Conservation (phyloP, 768 basidiomycete species). For the Gelatoporia subvermispora region DNA sequence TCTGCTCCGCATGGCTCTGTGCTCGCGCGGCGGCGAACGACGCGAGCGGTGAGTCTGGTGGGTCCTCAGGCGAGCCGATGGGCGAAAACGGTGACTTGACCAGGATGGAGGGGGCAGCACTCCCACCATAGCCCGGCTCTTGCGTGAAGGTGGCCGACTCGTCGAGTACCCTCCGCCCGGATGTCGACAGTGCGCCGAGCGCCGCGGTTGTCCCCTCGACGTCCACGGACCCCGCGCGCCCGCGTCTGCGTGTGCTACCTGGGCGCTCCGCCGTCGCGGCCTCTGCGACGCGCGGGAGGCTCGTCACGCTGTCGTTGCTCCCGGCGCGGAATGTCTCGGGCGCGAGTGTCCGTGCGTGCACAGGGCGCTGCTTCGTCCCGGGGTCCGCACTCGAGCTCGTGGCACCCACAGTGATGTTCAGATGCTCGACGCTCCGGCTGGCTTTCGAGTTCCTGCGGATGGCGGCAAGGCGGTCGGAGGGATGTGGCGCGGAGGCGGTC, state of each 20-base stretch:
- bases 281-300: conserved; percentile 22
- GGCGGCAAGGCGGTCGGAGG: conserved; percentile 31
- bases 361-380: conserved; percentile 2
- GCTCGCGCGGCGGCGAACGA: conserved; percentile 9
- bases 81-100: conserved; percentile 27
- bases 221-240: conserved; percentile 15
- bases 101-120: conserved; percentile 17
- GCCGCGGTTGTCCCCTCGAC: conserved; percentile 7
- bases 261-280: conserved; percentile 3
- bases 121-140: conserved; percentile 4
- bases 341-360: not conserved
- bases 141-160: conserved; percentile 7
- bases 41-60: conserved; percentile 9
- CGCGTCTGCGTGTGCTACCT: conserved; percentile 4
- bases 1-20: conserved; percentile 1
- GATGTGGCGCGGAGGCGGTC: conserved; percentile 29
- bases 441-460: conserved; percentile 43
- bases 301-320: conserved; percentile 26
- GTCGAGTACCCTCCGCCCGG: conserved; percentile 8
- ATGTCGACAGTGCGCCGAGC: conserved; percentile 4
- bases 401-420: conserved; percentile 30
- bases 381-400: conserved; percentile 5
- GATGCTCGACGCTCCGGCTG: conserved; percentile 63
- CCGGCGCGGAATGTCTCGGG: conserved; percentile 14
- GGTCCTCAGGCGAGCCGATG: conserved; percentile 2